These are phyloP conservation scores for Trametes versicolor DNA, from an alignment of 1,284 basidiomycete species.

Conservation along the genomic window DNA sequence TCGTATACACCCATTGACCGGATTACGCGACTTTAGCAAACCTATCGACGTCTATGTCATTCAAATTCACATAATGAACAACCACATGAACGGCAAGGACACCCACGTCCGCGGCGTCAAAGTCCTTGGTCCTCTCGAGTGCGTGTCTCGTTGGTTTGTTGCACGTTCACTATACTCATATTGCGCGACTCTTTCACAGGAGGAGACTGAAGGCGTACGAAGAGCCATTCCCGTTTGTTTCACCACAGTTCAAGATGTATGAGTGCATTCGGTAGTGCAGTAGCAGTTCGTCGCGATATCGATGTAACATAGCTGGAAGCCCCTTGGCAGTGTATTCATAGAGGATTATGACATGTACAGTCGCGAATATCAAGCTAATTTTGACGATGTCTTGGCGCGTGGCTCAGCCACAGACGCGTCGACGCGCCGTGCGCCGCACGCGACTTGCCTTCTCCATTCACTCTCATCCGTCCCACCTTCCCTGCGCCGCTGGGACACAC, in stretches of 20 bases:
- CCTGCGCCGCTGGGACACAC: background rate
- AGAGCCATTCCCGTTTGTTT: conserved; percentile 76
- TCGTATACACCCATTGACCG: background rate
- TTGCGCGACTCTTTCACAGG: background rate
- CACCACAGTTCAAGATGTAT: conserved; percentile 76
- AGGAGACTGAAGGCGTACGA: conserved; percentile 57
- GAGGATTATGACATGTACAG: background rate
- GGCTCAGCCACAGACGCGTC: conserved; percentile 22
- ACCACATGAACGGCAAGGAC: conserved; percentile 99
- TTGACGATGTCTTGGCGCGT: background rate
- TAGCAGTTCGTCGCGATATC: background rate
- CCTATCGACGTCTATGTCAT: conserved; percentile 91
- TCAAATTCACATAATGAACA: conserved; percentile 91
- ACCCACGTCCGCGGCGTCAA: conserved; percentile 94
- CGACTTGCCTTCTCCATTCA: background rate
- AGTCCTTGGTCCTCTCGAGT: conserved; percentile 89
- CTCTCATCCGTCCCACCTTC: too few species aligned
- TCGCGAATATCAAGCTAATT: background rate
- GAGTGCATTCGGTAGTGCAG: conserved; percentile 75
- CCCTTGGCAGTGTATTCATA: background rate
- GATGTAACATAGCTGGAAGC: background rate
- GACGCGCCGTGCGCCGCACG: conserved; percentile 6
- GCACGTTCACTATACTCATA: background rate
- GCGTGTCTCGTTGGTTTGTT: conserved; percentile 42
- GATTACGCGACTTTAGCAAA: conserved; percentile 59